Evolutionary conservation across 2,329 filamentous ascomycete species (phyloP).

Genomic region (Tolypocladium cylindrosporum): DNA sequence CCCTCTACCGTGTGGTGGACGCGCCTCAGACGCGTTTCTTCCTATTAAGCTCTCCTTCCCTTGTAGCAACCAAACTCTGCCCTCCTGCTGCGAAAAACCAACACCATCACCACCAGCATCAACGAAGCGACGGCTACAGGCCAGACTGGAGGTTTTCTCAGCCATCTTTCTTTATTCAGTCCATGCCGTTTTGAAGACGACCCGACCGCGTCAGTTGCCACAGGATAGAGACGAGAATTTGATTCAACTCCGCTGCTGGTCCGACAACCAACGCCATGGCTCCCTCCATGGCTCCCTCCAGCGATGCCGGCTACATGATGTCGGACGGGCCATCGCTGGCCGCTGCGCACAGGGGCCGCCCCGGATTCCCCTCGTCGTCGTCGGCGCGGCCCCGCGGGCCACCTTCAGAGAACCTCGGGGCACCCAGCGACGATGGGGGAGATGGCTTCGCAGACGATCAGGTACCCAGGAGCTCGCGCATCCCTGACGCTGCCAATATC

Average conservation of each 20-base stretch:
- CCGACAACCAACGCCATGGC: neutral
- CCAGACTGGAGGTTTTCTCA: neutral
- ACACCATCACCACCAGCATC: neutral
- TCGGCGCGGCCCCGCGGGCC: conserved; percentile 44
- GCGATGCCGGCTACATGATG: conserved; percentile 47
- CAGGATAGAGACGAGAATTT: neutral
- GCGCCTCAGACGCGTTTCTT: conserved; percentile 16
- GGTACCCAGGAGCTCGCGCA: conserved; percentile 40
- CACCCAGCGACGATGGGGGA: conserved; percentile 51
- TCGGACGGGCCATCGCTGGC: conserved; percentile 41
- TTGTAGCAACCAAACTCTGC: neutral
- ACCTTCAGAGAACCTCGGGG: conserved; percentile 52
- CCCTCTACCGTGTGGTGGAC: conserved; percentile 19
- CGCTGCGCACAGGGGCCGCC: conserved; percentile 31
- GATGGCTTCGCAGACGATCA: conserved; percentile 57
- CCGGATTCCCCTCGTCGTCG: conserved; percentile 39
- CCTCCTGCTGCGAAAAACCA: neutral
- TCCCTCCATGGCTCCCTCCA: conserved; percentile 38
- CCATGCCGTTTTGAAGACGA: neutral
- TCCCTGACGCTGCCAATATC: conserved; percentile 40
- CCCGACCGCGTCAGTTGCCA: neutral
- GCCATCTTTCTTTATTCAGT: neutral
- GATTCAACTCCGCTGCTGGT: neutral
- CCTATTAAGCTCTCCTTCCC: neutral
- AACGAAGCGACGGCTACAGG: neutral